Percentiles rank a stretch among this genome's conserved stretches.
Conservation (phyloP, 108 stramenopile genomes). For the Pelagomonas calceolata region DNA sequence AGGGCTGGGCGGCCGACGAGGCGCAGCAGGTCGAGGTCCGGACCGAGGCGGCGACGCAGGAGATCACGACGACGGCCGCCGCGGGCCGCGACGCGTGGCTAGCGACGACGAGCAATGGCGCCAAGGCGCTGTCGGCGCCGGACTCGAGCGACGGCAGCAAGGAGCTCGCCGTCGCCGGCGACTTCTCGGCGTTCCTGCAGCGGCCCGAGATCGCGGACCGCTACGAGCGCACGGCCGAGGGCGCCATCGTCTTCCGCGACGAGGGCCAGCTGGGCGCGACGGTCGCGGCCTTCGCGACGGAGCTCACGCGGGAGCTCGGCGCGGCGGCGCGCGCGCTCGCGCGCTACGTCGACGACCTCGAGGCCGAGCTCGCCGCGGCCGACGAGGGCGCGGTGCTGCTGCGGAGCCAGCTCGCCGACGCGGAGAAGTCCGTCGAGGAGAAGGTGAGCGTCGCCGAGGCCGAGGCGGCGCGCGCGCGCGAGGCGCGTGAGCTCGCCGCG, state of each 20-base stretch:
- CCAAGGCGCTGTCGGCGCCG: not conserved
- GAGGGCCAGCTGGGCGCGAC: not conserved
- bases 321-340: not conserved
- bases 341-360: not conserved
- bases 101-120: not conserved
- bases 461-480: not conserved
- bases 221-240: not conserved
- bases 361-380: not conserved
- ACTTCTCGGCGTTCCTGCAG: not conserved
- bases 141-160: not conserved
- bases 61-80: too few relatives aligned
- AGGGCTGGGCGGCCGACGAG: not conserved
- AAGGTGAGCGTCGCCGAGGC: not conserved
- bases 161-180: not conserved
- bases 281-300: not conserved
- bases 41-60: too few relatives aligned
- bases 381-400: not conserved
- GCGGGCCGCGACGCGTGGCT: not conserved
- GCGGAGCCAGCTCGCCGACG: not conserved
- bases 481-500: not conserved
- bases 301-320: not conserved
- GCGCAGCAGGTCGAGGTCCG: too few relatives aligned
- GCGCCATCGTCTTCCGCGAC: not conserved
- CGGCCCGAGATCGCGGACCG: not conserved
- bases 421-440: not conserved